Base-by-base conservation (phyloP, 306 rosid genomes). In the Begonia loranthoides region DNA sequence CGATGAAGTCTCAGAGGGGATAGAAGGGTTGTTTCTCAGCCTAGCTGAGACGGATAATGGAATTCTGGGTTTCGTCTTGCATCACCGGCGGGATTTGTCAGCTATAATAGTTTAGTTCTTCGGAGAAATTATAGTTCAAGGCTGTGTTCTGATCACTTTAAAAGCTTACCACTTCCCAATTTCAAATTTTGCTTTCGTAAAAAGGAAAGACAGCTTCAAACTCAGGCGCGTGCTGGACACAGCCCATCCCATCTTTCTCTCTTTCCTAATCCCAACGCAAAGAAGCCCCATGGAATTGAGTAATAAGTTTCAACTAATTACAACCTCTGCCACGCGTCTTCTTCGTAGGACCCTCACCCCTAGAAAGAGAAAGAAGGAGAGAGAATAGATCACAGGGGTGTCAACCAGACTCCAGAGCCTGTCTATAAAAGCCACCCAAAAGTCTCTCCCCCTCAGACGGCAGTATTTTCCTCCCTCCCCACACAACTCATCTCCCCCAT, bases 31-130 rank as follows among this genome's bases (percentile, higher is more conserved):
- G n/a, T 84, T 88, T 54, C 88, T 88, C 9, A 41, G 47, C 24
- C 93, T 88, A 36, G 59, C 69, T 55, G 74, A 71, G 10, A 60
- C 80, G 2, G 89, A 67, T 68, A 40, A 61, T 11, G 97, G 95
- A 39, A 52, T 88, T 10, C 9, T 8, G 36, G 22, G 41, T 52
- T 9, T 39, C 78, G 64, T 17, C 70, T 13, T 6, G 7, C 47
- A 62, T 33, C 83, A 53, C 6, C 57, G 21, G 58, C 12, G 13
- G 43, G 78, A 16, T 66, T 76, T 4, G 54, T 16, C 13, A 69
- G 65, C 44, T 73, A 86, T 50, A 17, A 4, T 4, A 19, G 22
- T 19, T 19, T 4, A 52, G 38, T 41, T 38, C 22, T 61, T 87
- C 4, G 53, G 67, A 36, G 78, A 76, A 36, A 15, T 84, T 4